Base-by-base conservation (phyloP, 2,329 filamentous ascomycete species). In the Fusarium sulawesiense region DNA sequence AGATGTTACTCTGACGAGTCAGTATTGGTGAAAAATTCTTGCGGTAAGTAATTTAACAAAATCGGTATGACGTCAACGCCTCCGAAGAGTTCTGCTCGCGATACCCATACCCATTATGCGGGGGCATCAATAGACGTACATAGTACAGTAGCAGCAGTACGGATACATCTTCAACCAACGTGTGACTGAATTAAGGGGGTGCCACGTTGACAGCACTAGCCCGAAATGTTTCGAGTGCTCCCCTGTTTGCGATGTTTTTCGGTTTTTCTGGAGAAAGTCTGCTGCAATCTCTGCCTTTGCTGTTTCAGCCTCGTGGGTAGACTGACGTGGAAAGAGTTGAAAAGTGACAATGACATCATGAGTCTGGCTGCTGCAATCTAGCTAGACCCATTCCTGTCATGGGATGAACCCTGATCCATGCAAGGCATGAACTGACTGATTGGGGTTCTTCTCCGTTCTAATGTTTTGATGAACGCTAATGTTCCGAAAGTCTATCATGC, bases 231-330 rank as follows among this genome's bases (percentile, higher is more conserved):
- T 59, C 23, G 34, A 21, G 47, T 58, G 37, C 44, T 18, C 37
- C 56, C 55, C 54, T 66, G 29, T 51, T 48, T 47, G 47, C 32
- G 29, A 44, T 56, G 32, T 56, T 56, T 60, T 64, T 48, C 47
- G 40, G 37, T 50, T 66, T 41, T 66, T 58, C 48, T 68, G 54
- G 49, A 34, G 25, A 44, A 42, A 25, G 47, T 44, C 23, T 56
- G 54, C 56, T 30, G 41, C 47, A 55, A 55, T 48, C 59, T 53
- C 49, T 53, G 23, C 54, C 59, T 59, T 49, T 46, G 34, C 37
- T 55, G 72, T 74, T 74, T 74, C 72, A 74, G 72, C 72, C 72
- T 75, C 72, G 59, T 75, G 59, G 68, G 44, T 71, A 65, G 61
- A 73, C 69, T 66, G 72, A 75, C 65, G 66, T 70, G 70, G 72